phyloP scores from a whole-genome alignment of 495 filamentous ascomycete species.

The Hypomontagnella submonticulosa region DNA sequence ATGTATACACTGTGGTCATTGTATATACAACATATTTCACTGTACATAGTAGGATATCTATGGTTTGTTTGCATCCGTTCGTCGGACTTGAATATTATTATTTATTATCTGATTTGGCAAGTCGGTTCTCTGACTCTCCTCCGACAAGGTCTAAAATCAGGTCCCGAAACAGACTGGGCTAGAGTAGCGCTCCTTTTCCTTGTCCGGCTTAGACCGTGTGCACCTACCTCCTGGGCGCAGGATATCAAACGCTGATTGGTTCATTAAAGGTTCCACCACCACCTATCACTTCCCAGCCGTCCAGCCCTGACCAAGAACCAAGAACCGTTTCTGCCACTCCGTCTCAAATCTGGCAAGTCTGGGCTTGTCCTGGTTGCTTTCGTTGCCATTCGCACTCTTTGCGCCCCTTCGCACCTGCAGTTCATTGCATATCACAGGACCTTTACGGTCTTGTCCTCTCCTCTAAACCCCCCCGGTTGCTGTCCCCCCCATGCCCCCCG shows the following conservation, averaged over 20 bases:
- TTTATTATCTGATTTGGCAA: neutral
- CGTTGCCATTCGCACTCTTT: no score
- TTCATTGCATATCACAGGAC: constrained; percentile 22
- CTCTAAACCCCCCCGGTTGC: no score
- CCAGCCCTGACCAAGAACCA: constrained; percentile 33
- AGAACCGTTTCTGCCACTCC: constrained; percentile 24
- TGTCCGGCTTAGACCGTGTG: constrained; percentile 26
- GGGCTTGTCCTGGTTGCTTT: neutral
- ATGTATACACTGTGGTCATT: neutral
- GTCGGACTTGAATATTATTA: neutral
- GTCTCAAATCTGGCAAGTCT: constrained; percentile 11
- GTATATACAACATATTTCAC: neutral
- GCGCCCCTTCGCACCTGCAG: constrained; percentile 11
- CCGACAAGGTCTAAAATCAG: constrained; percentile 30
- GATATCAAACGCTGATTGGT: constrained; percentile 26
- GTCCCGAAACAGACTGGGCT: constrained; percentile 30
- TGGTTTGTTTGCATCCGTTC: no score
- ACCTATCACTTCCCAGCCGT: constrained; percentile 38
- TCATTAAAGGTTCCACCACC: constrained; percentile 17
- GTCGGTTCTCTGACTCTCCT: neutral
- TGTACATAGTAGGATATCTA: neutral
- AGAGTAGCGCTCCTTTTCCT: constrained; percentile 26
- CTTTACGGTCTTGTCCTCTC: neutral
- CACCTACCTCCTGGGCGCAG: constrained; percentile 24
- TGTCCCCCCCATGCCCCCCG: constrained; percentile 15